Conservation (phyloP, 352 stramenopile species). For the Phytophthora colocasiae region DNA sequence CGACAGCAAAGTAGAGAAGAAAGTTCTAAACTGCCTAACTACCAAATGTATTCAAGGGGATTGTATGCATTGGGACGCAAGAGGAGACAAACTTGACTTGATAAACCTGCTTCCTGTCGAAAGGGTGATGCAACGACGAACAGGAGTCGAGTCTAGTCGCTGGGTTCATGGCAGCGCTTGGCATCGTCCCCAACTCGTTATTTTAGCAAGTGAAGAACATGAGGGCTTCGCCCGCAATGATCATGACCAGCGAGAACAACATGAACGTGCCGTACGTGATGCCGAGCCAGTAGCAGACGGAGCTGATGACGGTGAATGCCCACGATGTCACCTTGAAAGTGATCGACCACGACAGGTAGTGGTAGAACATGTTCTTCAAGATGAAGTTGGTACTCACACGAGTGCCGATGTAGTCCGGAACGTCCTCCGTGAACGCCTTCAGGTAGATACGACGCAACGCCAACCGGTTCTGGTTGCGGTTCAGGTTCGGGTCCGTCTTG, state of each 20-base stretch:
- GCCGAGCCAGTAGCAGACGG: slow-evolving; percentile 51
- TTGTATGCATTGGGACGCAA: slow-evolving; percentile 16
- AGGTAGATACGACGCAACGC: slow-evolving; percentile 84
- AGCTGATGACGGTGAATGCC: slow-evolving; percentile 45
- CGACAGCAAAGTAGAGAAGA: slow-evolving; percentile 27
- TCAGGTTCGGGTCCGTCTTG: slow-evolving; percentile 67
- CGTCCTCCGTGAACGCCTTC: slow-evolving; percentile 72
- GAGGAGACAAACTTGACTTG: slow-evolving; percentile 5
- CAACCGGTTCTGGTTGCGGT: slow-evolving; percentile 83
- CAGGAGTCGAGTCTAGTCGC: slow-evolving; percentile 2
- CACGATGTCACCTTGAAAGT: slow-evolving; percentile 70
- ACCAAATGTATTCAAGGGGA: slow-evolving; percentile 39
- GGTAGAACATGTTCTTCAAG: slow-evolving; percentile 65
- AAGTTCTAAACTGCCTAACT: slow-evolving; percentile 22
- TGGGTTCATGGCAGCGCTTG: slow-evolving; percentile 8
- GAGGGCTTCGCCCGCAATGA: slow-evolving; percentile 62
- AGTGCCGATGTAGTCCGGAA: slow-evolving; percentile 71
- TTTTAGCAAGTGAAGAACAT: slow-evolving; percentile 86
- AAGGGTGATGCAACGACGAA: slow-evolving; percentile 31
- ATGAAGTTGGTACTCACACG: slow-evolving; percentile 59
- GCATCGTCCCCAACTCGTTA: slow-evolving; percentile 10
- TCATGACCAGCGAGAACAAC: slow-evolving; percentile 57
- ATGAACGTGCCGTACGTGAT: slow-evolving; percentile 75
- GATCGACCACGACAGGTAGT: slow-evolving; percentile 78
- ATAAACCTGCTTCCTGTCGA: slow-evolving; percentile 13